Conservation (phyloP, 2,329 filamentous ascomycete genomes). For the Aspergillus quadricinctus region DNA sequence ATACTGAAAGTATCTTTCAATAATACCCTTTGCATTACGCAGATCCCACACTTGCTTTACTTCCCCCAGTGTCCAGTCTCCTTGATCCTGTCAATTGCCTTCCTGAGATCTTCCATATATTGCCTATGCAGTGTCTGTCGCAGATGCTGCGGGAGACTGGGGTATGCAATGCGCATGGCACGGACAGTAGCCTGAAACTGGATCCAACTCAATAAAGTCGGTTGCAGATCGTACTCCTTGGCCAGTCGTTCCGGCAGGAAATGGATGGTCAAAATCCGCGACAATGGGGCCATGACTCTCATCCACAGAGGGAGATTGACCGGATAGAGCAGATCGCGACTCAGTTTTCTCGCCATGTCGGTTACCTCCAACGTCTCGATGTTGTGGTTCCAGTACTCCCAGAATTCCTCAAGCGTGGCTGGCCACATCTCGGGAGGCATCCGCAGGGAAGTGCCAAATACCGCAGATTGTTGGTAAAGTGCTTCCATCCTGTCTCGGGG, state of each 20-base stretch:
- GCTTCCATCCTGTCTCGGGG: constrained; percentile 3
- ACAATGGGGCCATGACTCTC: neutral
- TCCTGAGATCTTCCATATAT: constrained; percentile 12
- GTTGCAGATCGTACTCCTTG: constrained; percentile 12
- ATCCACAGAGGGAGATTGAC: constrained; percentile 2
- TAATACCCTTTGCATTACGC: neutral
- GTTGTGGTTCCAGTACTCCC: constrained; percentile 27
- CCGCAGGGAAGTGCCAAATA: constrained; percentile 14
- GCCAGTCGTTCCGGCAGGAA: constrained; percentile 7
- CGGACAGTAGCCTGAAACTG: constrained; percentile 8
- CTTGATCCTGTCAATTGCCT: constrained; percentile 8
- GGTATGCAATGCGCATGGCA: constrained; percentile 6
- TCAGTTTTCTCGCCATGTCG: constrained; percentile 21
- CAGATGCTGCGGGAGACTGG: constrained; percentile 1
- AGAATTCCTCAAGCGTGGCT: constrained; percentile 19
- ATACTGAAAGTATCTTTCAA: neutral
- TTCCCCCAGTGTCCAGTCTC: constrained; percentile 11
- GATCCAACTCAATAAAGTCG: constrained; percentile 2
- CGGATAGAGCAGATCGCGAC: constrained; percentile 13
- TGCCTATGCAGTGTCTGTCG: constrained; percentile 5
- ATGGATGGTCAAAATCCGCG: constrained; percentile 4
- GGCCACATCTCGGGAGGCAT: constrained; percentile 30
- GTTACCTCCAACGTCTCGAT: constrained; percentile 22
- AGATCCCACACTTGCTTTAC: neutral
- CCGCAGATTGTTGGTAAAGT: constrained; percentile 9